phyloP scores from a whole-genome alignment of 1,284 basidiomycete species.

The Agaricales sp. region DNA sequence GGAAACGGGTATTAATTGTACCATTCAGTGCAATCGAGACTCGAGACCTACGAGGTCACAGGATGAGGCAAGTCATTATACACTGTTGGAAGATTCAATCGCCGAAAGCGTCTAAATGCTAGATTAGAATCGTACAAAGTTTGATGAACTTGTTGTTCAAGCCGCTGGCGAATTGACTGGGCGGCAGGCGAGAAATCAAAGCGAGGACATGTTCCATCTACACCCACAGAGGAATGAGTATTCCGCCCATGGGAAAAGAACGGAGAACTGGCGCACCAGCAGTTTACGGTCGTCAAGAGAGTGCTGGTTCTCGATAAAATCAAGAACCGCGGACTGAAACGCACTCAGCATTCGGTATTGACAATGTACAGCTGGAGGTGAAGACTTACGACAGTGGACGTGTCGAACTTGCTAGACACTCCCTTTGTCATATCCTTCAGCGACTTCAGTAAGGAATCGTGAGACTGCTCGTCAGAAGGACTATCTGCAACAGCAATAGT shows the following conservation, averaged over 20 bases:
- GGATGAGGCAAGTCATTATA: slow-evolving; percentile 76
- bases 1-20: neutral
- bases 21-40: neutral
- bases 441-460: neutral
- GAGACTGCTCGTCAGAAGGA: neutral
- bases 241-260: neutral
- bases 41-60: slow-evolving; percentile 35
- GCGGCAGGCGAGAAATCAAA: slow-evolving; percentile 50
- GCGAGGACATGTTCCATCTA: slow-evolving; percentile 62
- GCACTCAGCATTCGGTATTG: slow-evolving; percentile 2
- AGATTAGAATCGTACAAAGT: slow-evolving; percentile 32
- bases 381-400: slow-evolving; percentile 28
- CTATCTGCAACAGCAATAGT: neutral
- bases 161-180: slow-evolving; percentile 31
- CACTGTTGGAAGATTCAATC: slow-evolving; percentile 28
- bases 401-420: slow-evolving; percentile 23
- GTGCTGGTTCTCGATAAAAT: slow-evolving; percentile 44
- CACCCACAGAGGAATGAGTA: neutral
- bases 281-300: slow-evolving; percentile 57
- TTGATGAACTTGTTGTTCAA: slow-evolving; percentile 47
- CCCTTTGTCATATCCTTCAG: neutral
- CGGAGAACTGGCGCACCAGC: slow-evolving; percentile 21
- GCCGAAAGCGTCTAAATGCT: neutral
- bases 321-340: slow-evolving; percentile 39
- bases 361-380: too few species aligned